Percentiles rank a stretch among this genome's conserved stretches.
Evolutionary conservation across 2,329 filamentous ascomycete species (phyloP).

Genomic region (Ascochyta viciae-villosae): DNA sequence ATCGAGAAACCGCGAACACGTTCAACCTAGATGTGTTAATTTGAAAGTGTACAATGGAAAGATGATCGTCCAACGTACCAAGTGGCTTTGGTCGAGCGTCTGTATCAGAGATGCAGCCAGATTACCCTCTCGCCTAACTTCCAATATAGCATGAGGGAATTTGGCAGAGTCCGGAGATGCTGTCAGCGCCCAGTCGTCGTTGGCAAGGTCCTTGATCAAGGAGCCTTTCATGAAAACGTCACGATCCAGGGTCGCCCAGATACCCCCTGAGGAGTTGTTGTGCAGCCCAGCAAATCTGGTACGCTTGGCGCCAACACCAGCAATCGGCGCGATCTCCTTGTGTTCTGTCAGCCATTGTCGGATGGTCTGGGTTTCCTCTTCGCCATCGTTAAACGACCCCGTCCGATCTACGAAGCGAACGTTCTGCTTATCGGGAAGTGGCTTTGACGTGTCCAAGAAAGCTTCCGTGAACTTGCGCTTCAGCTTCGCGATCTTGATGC

Average conservation of each 20-base stretch:
- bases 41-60: slow-evolving; percentile 4
- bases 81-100: slow-evolving; percentile 55
- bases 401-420: slow-evolving; percentile 14
- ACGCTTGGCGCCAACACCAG: slow-evolving; percentile 54
- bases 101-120: slow-evolving; percentile 50
- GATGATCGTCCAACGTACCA: slow-evolving; percentile 44
- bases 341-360: slow-evolving; percentile 56
- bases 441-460: slow-evolving; percentile 47
- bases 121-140: slow-evolving; percentile 58
- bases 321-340: slow-evolving; percentile 55
- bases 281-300: slow-evolving; percentile 58
- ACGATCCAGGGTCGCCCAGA: slow-evolving; percentile 59
- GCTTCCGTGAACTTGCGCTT: slow-evolving; percentile 52
- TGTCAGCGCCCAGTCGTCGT: slow-evolving; percentile 42
- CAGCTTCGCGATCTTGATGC: slow-evolving; percentile 43
- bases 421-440: slow-evolving; percentile 26
- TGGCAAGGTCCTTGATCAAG: slow-evolving; percentile 33
- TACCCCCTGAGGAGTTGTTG: slow-evolving; percentile 52
- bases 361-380: slow-evolving; percentile 34
- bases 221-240: slow-evolving; percentile 52
- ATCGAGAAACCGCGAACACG: slow-evolving; percentile 62
- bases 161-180: slow-evolving; percentile 27
- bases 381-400: slow-evolving; percentile 5
- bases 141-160: slow-evolving; percentile 61
- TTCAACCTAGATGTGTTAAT: slow-evolving; percentile 51